Evolutionary conservation across 306 rosid species (phyloP), one percentile per base, ranked within the genome.

Genomic region (Cicer chorassanicum): DNA sequence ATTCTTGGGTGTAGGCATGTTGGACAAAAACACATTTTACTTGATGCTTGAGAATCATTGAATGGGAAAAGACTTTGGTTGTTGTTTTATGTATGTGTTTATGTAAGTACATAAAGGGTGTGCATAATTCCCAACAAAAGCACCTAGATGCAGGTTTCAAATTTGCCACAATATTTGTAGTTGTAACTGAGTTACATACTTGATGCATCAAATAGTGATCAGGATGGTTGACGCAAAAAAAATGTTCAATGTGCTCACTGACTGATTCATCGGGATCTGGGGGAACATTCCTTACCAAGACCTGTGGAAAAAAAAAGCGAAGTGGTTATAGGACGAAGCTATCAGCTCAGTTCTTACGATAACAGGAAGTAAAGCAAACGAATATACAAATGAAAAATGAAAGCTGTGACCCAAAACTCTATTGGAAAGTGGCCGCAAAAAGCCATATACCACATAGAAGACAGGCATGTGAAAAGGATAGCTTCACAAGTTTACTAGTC

Each of bases 171-270:
- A 50, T 75, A 75, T 8, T 5, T 54, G 9, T 42, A 40, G 21
- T 46, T 16, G 11, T 51, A 50, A 63, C 18, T 67, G 61, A 67
- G 72, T 67, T 43, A 49, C 89, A 48, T 85, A 89, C 98, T 41
- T 86, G 96, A 85, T 93, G 98, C 61, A 90, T 70, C 64, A 93
- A 85, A 88, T 93, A 93, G 75, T 91, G 91, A 41, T 89, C 89
- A 5, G 98, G 94, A 78, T 93, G 97, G 79, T 93, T 93, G 57
- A 93, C 97, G 3, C 90, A 87, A 76, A 93, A 93, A 82, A 93
- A 93, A 82, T 93, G 98, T 76, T 93, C 96, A 15, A 93, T 86
- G 64, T 91, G 97, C 84, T 91, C 96, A 46, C 87, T 83, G 86
- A 93, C 80, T 70, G 98, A 80, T 81, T 93, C 98, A 84, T 93